phyloP scores from a whole-genome alignment of 257 asterid species.

The Gentiana dahurica region DNA sequence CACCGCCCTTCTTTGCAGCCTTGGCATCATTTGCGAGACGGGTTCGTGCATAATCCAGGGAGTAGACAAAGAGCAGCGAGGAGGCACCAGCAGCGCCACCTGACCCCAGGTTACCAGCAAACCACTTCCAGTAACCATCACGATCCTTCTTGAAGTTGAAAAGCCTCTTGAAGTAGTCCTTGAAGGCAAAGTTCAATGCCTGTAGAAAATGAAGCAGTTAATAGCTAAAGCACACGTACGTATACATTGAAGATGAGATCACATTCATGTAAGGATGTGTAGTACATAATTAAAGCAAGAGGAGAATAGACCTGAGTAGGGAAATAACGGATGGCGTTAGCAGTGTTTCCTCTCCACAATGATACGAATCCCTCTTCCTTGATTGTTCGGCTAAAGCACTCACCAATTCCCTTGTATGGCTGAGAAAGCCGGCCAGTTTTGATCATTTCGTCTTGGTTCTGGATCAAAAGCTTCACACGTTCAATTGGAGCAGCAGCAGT shows the following conservation, averaged over 20 bases:
- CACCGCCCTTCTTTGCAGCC: constrained; percentile 85
- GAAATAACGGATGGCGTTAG: constrained; percentile 68
- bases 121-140: constrained; percentile 80
- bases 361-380: constrained; percentile 62
- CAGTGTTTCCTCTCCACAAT: constrained; percentile 75
- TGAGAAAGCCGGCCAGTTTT: constrained; percentile 58
- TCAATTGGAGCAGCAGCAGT: constrained; percentile 77
- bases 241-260: not conserved
- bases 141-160: constrained; percentile 61
- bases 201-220: constrained; percentile 9
- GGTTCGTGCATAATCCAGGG: constrained; percentile 90
- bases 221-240: no score
- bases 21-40: constrained; percentile 90
- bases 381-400: constrained; percentile 59
- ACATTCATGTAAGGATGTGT: not conserved
- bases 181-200: constrained; percentile 81
- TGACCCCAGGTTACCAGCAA: constrained; percentile 84
- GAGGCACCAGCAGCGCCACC: constrained; percentile 99
- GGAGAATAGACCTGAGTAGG: constrained; percentile 55
- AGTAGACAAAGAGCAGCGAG: constrained; percentile 73
- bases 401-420: constrained; percentile 64
- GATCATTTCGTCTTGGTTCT: constrained; percentile 76
- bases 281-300: not conserved
- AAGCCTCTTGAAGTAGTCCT: constrained; percentile 62
- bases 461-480: constrained; percentile 71